Conservation (phyloP, 441 rosid genomes). For the Arabidopsis hybrid region DNA sequence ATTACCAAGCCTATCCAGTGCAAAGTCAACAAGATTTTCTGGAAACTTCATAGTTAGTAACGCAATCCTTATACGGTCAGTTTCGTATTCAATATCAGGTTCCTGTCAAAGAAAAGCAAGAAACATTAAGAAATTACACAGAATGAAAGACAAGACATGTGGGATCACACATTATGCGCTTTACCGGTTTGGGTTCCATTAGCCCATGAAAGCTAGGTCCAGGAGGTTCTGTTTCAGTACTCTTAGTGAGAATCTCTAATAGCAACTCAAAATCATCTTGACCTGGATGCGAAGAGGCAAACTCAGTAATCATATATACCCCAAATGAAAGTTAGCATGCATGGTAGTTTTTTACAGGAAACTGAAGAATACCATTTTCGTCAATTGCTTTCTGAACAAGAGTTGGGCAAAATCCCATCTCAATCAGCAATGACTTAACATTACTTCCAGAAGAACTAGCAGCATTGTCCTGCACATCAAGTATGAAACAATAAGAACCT, state of each 20-base stretch:
- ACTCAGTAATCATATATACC: constrained; percentile 34
- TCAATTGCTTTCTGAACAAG: constrained; percentile 74
- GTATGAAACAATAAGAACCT: constrained; percentile 34
- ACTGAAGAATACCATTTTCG: constrained; percentile 62
- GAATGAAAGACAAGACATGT: constrained; percentile 7
- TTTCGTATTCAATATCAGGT: constrained; percentile 57
- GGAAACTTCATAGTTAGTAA: constrained; percentile 83
- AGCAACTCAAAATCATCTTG: constrained; percentile 73
- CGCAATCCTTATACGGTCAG: constrained; percentile 58
- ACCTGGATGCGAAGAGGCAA: constrained; percentile 56
- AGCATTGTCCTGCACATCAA: constrained; percentile 61
- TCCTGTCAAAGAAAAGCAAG: constrained; percentile 56
- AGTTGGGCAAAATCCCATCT: constrained; percentile 81
- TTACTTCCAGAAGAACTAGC: constrained; percentile 87
- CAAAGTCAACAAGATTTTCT: constrained; percentile 66
- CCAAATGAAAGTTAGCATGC: constrained; percentile 4
- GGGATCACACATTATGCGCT: not conserved
- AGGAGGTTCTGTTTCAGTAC: constrained; percentile 31
- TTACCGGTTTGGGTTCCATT: constrained; percentile 46
- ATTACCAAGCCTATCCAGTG: constrained; percentile 83
- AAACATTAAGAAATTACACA: not conserved
- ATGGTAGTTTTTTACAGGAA: not conserved
- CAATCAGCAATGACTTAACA: constrained; percentile 65
- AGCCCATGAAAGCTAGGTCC: constrained; percentile 34
- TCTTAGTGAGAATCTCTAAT: constrained; percentile 63